phyloP scores from a whole-genome alignment of 805 yeast species.

The Saccharomycopsis olivae region DNA sequence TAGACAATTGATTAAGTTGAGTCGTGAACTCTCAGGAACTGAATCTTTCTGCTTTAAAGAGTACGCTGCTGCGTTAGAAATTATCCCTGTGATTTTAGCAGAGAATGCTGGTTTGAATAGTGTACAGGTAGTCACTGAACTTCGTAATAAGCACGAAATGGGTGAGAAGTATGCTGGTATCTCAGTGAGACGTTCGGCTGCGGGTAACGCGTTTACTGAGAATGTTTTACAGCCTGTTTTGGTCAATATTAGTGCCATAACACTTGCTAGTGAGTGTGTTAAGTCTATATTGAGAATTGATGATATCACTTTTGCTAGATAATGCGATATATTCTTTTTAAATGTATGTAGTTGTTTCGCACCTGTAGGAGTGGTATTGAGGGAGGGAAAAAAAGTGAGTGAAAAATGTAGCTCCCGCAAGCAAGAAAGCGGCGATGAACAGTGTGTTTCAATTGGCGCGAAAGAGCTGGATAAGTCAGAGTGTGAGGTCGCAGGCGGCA shows the following conservation, averaged over 20 bases:
- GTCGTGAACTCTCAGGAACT: constrained; percentile 66
- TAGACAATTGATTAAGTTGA: constrained; percentile 59
- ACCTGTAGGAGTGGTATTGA: no score
- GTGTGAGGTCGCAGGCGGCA: no score
- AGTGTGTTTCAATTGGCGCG: no score
- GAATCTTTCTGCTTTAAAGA: constrained; percentile 88
- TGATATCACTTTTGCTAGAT: constrained; percentile 89
- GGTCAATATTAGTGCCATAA: constrained; percentile 88
- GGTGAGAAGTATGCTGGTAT: constrained; percentile 95
- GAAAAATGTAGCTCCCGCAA: no score
- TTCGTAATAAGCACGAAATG: constrained; percentile 79
- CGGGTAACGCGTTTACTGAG: constrained; percentile 84
- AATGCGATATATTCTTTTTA: no score
- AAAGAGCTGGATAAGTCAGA: no score
- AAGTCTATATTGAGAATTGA: constrained; percentile 93
- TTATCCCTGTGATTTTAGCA: constrained; percentile 87
- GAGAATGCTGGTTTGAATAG: constrained; percentile 93
- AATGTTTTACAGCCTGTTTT: constrained; percentile 94
- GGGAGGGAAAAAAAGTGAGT: no score
- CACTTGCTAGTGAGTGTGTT: constrained; percentile 92
- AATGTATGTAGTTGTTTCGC: no score
- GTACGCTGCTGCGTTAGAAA: constrained; percentile 84
- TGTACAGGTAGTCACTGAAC: constrained; percentile 82
- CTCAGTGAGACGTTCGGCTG: constrained; percentile 86
- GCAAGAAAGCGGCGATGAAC: no score